Evolutionary conservation across 257 asterid genomes (phyloP).

Genomic region (Gynochthodes officinalis): DNA sequence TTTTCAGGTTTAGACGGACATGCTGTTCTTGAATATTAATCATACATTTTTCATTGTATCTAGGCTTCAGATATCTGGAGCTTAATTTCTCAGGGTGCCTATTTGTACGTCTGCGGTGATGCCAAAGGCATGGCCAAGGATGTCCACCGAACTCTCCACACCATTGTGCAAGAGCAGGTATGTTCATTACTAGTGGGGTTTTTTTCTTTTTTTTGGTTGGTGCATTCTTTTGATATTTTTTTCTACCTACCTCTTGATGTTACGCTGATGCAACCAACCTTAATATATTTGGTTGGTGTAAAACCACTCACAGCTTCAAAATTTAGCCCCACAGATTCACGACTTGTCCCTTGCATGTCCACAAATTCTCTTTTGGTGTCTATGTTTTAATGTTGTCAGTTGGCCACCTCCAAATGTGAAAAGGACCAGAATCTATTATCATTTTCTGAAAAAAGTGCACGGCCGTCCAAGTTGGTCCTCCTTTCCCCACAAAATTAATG

Average conservation of each 20-base stretch:
- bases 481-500: neutral
- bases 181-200: constrained; percentile 13
- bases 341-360: constrained; percentile 12
- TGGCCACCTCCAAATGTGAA: neutral
- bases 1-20: neutral
- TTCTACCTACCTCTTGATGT: constrained; percentile 1
- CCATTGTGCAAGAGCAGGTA: constrained; percentile 90
- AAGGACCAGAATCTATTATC: neutral
- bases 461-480: neutral
- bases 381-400: neutral
- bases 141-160: constrained; percentile 95
- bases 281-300: constrained; percentile 19
- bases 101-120: constrained; percentile 90
- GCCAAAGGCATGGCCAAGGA: constrained; percentile 99
- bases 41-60: neutral
- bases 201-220: neutral
- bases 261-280: constrained; percentile 21
- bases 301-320: constrained; percentile 14
- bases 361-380: neutral
- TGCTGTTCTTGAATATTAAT: neutral
- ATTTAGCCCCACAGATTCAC: constrained; percentile 1
- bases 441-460: neutral
- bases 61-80: constrained; percentile 87
- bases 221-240: neutral
- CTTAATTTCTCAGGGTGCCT: constrained; percentile 81